Evolutionary conservation across 2,329 filamentous ascomycete genomes (phyloP), one percentile per base, ranked within the genome.

Genomic region (Karstenula rhodostoma): DNA sequence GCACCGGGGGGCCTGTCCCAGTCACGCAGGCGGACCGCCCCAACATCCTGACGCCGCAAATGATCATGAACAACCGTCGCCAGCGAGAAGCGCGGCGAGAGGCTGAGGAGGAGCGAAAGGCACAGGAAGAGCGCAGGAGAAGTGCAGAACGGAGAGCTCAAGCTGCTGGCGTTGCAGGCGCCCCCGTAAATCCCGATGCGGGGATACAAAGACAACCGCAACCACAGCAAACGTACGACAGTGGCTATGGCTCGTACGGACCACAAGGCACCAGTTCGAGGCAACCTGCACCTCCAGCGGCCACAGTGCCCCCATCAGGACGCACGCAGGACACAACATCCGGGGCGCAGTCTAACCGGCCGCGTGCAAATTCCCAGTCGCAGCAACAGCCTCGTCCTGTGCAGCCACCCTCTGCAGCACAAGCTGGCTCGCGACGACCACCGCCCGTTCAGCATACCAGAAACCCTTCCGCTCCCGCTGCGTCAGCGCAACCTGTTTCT

Each of bases 21-120:
- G 83, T 86, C 27, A 77, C 81, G 23, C 80, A 81, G 64, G 78
- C 79, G 59, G 78, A 79, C 63, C 82, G 78, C 60, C 73, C 77
- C 60, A 89, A 90, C 27, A 91, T 97, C 62, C 87, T 90, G 67
- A 94, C 93, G 37, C 94, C 94, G 17, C 89, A 91, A 66, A 91
- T 94, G 80, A 94, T 98, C 71, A 96, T 97, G 94, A 89, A 92
- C 78, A 89, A 94, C 75, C 89, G 94, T 58, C 86, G 87, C 57
- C 91, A 91, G 66, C 86, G 94, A 63, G 92, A 96, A 77, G 87
- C 90, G 27, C 83, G 87, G 64, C 89, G 92, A 73, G 86, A 46
- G 89, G 74, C 73, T 44, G 80, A 82, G 60, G 72, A 80, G 74
- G 85, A 87, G 76, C 83, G 85, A 67, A 85, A 86, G 68, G 80